Percentiles rank a stretch among this genome's conserved stretches.
phyloP scores from a whole-genome alignment of 2,329 filamentous ascomycete species.

The Monosporascus sp. region DNA sequence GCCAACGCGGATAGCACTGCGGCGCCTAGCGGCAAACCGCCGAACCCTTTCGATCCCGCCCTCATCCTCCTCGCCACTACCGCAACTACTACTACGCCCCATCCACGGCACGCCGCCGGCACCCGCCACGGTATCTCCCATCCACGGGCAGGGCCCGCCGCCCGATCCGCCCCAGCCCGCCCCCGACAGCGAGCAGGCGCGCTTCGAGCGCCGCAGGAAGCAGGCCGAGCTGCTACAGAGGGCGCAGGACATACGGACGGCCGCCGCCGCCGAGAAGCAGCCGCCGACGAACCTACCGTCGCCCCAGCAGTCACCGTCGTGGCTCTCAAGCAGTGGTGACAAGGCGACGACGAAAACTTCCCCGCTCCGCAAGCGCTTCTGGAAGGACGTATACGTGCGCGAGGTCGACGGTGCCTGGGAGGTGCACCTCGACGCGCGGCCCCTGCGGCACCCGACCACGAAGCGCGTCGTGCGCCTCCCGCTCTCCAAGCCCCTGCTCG shows the following conservation, averaged over 20 bases:
- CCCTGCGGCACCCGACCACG: constrained; percentile 71
- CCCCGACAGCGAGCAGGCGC: constrained; percentile 27
- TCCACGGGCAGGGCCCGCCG: constrained; percentile 55
- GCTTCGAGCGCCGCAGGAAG: constrained; percentile 46
- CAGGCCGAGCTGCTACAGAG: constrained; percentile 52
- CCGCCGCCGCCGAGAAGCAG: neutral
- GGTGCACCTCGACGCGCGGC: constrained; percentile 71
- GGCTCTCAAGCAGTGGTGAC: constrained; percentile 8
- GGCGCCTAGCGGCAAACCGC: constrained; percentile 21
- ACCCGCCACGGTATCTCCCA: constrained; percentile 44
- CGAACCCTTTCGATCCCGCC: constrained; percentile 14
- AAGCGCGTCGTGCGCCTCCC: constrained; percentile 71
- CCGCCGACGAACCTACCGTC: neutral
- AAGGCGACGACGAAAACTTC: constrained; percentile 27
- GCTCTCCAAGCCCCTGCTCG: constrained; percentile 71
- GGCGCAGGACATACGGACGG: constrained; percentile 43
- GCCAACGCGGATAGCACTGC: constrained; percentile 34
- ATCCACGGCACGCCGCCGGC: constrained; percentile 29
- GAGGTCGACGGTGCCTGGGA: constrained; percentile 57
- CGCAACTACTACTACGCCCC: constrained; percentile 3
- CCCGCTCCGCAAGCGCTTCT: constrained; percentile 70
- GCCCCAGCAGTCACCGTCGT: too few relatives aligned
- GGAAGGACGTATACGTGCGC: constrained; percentile 74
- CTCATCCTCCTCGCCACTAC: constrained; percentile 22
- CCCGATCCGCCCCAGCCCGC: constrained; percentile 49